Conservation (phyloP, 495 filamentous ascomycete genomes). For the Aspergillus wentii region DNA sequence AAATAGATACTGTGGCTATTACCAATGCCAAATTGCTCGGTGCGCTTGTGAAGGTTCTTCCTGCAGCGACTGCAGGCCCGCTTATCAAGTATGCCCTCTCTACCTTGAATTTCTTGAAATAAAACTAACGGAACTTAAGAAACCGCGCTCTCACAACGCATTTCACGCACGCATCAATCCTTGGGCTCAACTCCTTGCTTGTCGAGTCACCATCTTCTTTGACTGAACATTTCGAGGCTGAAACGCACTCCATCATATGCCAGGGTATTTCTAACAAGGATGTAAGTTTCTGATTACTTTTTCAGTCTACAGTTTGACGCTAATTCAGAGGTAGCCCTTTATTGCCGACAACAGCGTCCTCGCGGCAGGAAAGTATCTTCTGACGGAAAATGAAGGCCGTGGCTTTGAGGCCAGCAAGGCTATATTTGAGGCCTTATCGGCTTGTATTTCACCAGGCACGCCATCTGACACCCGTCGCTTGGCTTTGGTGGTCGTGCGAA, state of each 20-base stretch:
- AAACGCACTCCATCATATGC: conserved; percentile 69
- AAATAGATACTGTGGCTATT: conserved; percentile 64
- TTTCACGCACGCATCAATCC: conserved; percentile 62
- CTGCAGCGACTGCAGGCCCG: conserved; percentile 55
- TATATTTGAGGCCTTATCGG: conserved; percentile 71
- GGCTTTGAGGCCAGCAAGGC: conserved; percentile 64
- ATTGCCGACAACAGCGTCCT: conserved; percentile 86
- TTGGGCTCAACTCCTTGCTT: conserved; percentile 85
- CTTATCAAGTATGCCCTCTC: conserved; percentile 61
- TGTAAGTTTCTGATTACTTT: conserved; percentile 40
- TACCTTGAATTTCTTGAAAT: neutral
- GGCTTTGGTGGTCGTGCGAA: conserved; percentile 84
- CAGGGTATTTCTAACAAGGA: conserved; percentile 74
- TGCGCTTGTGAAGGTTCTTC: conserved; percentile 78
- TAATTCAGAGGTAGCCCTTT: conserved; percentile 52
- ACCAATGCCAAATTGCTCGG: conserved; percentile 87
- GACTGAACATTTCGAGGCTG: conserved; percentile 59
- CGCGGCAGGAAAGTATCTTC: conserved; percentile 91
- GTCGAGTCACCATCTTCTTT: conserved; percentile 69
- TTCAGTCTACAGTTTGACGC: conserved; percentile 2
- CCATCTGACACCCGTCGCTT: conserved; percentile 80
- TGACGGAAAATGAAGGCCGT: conserved; percentile 50
- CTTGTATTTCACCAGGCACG: conserved; percentile 68
- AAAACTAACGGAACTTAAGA: conserved; percentile 21
- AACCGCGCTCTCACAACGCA: conserved; percentile 70